Percentiles rank a stretch among this genome's conserved stretches.
Evolutionary conservation across 1,284 basidiomycete genomes (phyloP).

Genomic region (Ceratorhiza oryzae-sativae): DNA sequence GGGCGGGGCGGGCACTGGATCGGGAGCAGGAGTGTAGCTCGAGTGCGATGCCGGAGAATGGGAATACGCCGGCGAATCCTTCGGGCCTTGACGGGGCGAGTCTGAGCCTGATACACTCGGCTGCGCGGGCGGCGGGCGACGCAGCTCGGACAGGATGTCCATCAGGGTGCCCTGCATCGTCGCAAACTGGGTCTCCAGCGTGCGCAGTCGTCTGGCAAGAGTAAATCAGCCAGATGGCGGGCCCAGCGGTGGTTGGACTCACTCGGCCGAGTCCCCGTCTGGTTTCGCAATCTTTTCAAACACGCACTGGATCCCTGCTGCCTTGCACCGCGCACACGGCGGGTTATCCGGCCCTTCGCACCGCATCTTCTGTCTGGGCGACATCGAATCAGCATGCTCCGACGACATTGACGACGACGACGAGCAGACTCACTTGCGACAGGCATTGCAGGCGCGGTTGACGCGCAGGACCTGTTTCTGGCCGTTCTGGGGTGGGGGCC

Average conservation of each 20-base stretch:
- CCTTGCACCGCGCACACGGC: slow-evolving; percentile 40
- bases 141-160: slow-evolving; percentile 9
- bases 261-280: slow-evolving; percentile 17
- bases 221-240: neutral
- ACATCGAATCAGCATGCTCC: neutral
- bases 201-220: neutral
- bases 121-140: neutral
- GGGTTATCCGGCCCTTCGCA: slow-evolving; percentile 43
- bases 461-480: slow-evolving; percentile 40
- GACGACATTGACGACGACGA: neutral
- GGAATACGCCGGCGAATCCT: slow-evolving; percentile 10
- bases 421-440: slow-evolving; percentile 37
- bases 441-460: slow-evolving; percentile 42
- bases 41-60: slow-evolving; percentile 8
- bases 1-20: neutral
- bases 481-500: slow-evolving; percentile 5
- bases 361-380: slow-evolving; percentile 42
- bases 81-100: neutral
- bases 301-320: slow-evolving; percentile 36
- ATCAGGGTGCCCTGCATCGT: neutral
- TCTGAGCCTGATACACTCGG: neutral
- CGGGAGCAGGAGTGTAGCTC: neutral
- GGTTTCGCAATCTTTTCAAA: slow-evolving; percentile 42
- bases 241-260: neutral
- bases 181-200: slow-evolving; percentile 22